These are phyloP conservation scores for Tulasnella sp. DNA, from an alignment of 768 basidiomycete genomes.

Conservation along the genomic window DNA sequence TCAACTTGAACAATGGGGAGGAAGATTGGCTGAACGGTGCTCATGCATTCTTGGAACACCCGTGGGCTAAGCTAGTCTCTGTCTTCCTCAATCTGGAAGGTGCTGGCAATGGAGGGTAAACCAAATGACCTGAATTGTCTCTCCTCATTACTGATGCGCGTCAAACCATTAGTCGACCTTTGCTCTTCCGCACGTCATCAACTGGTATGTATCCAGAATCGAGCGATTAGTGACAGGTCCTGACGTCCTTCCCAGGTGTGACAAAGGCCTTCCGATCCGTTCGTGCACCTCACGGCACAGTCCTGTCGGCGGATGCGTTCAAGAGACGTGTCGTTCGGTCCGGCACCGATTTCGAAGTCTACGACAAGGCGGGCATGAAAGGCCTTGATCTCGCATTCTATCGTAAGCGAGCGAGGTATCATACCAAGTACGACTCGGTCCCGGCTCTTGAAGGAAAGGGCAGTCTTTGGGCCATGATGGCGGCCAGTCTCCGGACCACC, in stretches of 20 bases:
- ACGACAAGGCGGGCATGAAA: conserved; percentile 42
- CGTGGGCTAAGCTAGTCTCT: conserved; percentile 55
- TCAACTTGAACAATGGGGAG: conserved; percentile 82
- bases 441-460: conserved; percentile 43
- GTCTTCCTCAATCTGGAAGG: conserved; percentile 78
- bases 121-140: conserved; percentile 6
- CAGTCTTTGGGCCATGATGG: conserved; percentile 72
- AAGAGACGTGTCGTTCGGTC: conserved; percentile 52
- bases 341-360: conserved; percentile 64
- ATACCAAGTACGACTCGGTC: conserved; percentile 62
- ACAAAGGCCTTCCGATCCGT: conserved; percentile 45
- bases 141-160: neutral
- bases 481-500: conserved; percentile 46
- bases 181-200: conserved; percentile 63
- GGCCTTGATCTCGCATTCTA: conserved; percentile 78
- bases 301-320: conserved; percentile 59
- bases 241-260: conserved; percentile 20
- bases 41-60: conserved; percentile 59
- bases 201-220: conserved; percentile 22
- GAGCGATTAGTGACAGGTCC: neutral
- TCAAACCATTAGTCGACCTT: conserved; percentile 42
- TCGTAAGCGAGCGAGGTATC: conserved; percentile 58
- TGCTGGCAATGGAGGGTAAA: conserved; percentile 64
- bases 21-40: conserved; percentile 69
- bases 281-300: conserved; percentile 60